phyloP scores from a whole-genome alignment of 2,329 filamentous ascomycete species.

The Pseudocercospora ulei region DNA sequence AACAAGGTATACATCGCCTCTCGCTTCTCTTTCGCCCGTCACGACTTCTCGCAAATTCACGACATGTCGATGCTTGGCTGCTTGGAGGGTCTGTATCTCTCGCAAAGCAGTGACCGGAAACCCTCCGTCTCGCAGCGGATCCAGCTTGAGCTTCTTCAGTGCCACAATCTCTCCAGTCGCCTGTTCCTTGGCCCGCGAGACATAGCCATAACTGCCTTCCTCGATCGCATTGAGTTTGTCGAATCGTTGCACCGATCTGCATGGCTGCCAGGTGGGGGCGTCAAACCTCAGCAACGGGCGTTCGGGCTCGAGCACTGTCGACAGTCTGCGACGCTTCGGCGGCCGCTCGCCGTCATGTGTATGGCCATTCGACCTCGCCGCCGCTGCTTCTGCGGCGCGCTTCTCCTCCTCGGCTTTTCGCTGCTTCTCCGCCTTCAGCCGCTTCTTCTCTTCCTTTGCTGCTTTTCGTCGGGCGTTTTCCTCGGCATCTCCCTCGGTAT shows the following conservation, averaged over 20 bases:
- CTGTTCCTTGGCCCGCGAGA: slow-evolving; percentile 69
- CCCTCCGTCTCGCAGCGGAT: slow-evolving; percentile 60
- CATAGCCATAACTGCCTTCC: slow-evolving; percentile 92
- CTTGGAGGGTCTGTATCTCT: slow-evolving; percentile 83
- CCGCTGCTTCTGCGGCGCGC: slow-evolving; percentile 32
- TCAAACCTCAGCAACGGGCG: slow-evolving; percentile 63
- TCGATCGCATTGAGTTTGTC: slow-evolving; percentile 94
- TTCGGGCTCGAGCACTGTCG: slow-evolving; percentile 37
- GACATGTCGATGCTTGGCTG: slow-evolving; percentile 71
- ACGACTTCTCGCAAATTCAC: slow-evolving; percentile 77
- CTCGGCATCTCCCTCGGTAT: slow-evolving; percentile 69
- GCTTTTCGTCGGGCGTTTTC: slow-evolving; percentile 61
- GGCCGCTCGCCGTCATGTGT: slow-evolving; percentile 36
- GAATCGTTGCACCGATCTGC: slow-evolving; percentile 74
- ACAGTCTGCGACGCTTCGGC: slow-evolving; percentile 54
- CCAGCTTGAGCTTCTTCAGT: slow-evolving; percentile 86
- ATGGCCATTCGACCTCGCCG: slow-evolving; percentile 24
- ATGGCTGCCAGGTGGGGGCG: slow-evolving; percentile 56
- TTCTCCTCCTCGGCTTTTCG: slow-evolving; percentile 51
- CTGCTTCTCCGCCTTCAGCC: slow-evolving; percentile 71
- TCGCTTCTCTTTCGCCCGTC: slow-evolving; percentile 22
- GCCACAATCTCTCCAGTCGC: slow-evolving; percentile 73
- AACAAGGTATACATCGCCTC: slow-evolving; percentile 69
- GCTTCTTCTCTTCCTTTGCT: slow-evolving; percentile 84
- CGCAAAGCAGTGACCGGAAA: slow-evolving; percentile 85